phyloP scores from a whole-genome alignment of 2,329 filamentous ascomycete species.

The Fusarium papillatum region DNA sequence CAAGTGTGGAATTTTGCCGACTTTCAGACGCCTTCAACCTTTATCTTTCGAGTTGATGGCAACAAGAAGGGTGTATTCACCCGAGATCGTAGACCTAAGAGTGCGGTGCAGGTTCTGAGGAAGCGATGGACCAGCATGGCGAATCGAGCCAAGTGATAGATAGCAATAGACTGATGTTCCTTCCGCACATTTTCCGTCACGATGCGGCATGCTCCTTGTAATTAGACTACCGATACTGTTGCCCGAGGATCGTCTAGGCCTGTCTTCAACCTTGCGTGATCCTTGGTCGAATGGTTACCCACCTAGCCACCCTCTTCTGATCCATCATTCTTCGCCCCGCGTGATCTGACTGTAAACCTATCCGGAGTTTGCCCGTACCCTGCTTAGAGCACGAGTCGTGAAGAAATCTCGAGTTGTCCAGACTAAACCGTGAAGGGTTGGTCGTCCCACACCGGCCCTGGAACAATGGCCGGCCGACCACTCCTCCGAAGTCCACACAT shows the following conservation, averaged over 20 bases:
- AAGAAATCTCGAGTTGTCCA: not conserved
- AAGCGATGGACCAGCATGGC: constrained; percentile 15
- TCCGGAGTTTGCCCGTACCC: not conserved
- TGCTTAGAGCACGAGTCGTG: not conserved
- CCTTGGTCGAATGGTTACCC: not conserved
- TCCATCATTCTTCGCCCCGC: not conserved
- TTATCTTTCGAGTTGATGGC: constrained; percentile 31
- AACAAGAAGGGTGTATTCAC: constrained; percentile 39
- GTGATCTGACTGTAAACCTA: not conserved
- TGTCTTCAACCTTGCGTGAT: not conserved
- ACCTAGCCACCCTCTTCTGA: not conserved
- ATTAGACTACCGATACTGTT: not conserved
- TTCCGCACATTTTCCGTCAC: not conserved
- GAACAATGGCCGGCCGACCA: constrained; percentile 6
- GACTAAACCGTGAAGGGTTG: not conserved
- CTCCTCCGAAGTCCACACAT: not conserved
- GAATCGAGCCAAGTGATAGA: not conserved
- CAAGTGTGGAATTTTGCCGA: constrained; percentile 38
- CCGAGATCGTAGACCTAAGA: constrained; percentile 19
- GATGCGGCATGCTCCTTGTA: too few species aligned
- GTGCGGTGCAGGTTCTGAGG: constrained; percentile 15
- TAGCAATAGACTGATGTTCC: not conserved
- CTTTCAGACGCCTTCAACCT: constrained; percentile 20
- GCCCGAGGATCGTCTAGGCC: not conserved
- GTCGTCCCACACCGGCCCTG: not conserved